Conservation (phyloP, 371 early-diverging fungal genomes). For the Apophysomyces sp. region DNA sequence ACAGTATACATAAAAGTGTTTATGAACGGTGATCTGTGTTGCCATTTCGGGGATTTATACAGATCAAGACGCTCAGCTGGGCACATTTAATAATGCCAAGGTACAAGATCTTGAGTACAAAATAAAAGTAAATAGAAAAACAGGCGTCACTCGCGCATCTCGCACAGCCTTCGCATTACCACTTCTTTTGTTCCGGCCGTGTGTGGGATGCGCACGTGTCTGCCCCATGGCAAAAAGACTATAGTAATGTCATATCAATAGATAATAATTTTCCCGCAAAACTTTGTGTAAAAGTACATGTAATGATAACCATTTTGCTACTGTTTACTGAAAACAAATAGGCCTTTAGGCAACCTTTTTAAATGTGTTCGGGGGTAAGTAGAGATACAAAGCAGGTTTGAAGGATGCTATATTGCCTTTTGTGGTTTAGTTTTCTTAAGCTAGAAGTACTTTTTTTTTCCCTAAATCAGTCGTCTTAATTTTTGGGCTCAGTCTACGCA, state of each 20-base stretch:
- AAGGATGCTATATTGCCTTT: background rate
- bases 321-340: background rate
- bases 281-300: background rate
- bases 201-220: slow-evolving; percentile 1
- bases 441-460: background rate
- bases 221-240: background rate
- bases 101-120: background rate
- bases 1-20: no score
- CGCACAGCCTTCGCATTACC: background rate
- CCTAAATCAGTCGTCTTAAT: background rate
- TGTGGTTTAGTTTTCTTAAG: background rate
- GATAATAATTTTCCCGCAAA: background rate
- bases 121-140: background rate
- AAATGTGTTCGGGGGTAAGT: background rate
- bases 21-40: no score
- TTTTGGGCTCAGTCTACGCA: background rate
- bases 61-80: no score
- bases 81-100: background rate
- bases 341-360: background rate
- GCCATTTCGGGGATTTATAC: no score
- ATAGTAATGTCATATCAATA: background rate
- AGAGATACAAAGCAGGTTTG: background rate
- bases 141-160: background rate
- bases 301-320: background rate
- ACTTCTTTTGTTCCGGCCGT: background rate